Conservation (phyloP, 257 asterid genomes). For the Scutellaria galericulata region DNA sequence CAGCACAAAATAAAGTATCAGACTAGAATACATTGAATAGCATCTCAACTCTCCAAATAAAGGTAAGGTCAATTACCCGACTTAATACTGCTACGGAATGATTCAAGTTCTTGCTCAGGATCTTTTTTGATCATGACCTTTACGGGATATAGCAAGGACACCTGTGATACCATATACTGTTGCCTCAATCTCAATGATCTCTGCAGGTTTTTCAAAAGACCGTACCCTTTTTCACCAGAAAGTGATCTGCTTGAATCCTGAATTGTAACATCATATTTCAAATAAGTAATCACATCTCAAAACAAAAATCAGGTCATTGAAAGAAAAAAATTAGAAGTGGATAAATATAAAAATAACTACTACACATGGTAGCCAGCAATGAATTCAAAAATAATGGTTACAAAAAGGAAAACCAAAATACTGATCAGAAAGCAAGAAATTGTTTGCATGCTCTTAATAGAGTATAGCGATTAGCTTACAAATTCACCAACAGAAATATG, state of each 20-base stretch:
- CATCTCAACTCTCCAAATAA: not conserved
- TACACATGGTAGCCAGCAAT: not conserved
- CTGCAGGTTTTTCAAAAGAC: constrained; percentile 59
- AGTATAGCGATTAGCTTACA: not conserved
- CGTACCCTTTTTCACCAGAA: constrained; percentile 76
- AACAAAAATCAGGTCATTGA: not conserved
- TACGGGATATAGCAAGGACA: constrained; percentile 83
- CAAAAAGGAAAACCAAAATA: constrained; percentile 17
- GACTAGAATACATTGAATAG: constrained; percentile 3
- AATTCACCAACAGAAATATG: constrained; percentile 11
- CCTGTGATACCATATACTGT: constrained; percentile 79
- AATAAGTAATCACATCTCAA: constrained; percentile 13
- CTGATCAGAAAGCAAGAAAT: constrained; percentile 22
- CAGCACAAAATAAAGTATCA: constrained; percentile 28
- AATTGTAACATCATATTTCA: constrained; percentile 34
- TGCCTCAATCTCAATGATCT: constrained; percentile 71
- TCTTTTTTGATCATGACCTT: constrained; percentile 62
- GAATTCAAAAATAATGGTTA: not conserved
- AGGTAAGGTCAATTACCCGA: constrained; percentile 53
- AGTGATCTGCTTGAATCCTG: constrained; percentile 78
- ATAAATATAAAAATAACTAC: constrained; percentile 8
- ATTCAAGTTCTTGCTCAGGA: constrained; percentile 87
- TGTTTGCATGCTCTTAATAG: not conserved
- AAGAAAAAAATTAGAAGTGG: constrained; percentile 13
- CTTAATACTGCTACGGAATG: constrained; percentile 61